These are phyloP conservation scores for Debaryomyces nepalensis DNA, from an alignment of 1,139 yeast genomes.

Conservation along the genomic window DNA sequence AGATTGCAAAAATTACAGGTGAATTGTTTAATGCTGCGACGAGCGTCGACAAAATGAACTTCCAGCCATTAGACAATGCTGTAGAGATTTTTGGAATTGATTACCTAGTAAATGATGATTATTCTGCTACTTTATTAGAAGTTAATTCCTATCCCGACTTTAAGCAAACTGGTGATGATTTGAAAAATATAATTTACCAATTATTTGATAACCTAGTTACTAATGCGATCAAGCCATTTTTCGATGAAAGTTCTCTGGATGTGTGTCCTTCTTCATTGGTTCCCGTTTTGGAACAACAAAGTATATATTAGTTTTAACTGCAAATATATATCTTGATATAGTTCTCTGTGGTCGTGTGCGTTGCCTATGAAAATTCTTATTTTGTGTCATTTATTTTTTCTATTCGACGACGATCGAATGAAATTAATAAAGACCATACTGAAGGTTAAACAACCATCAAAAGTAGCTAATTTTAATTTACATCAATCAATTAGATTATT, in stretches of 20 bases:
- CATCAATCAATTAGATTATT: slow-evolving; percentile 12
- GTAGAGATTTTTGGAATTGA: slow-evolving; percentile 90
- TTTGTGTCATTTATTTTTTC: slow-evolving; percentile 13
- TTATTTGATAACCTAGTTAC: slow-evolving; percentile 55
- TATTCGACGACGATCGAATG: slow-evolving; percentile 13
- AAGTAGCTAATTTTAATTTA: slow-evolving; percentile 10
- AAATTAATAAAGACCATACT: slow-evolving; percentile 9
- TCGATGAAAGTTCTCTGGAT: slow-evolving; percentile 7
- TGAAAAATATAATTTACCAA: slow-evolving; percentile 66
- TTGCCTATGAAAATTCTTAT: slow-evolving; percentile 10
- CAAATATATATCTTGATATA: neutral
- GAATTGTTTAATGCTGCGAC: slow-evolving; percentile 87
- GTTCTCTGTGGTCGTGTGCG: slow-evolving; percentile 10
- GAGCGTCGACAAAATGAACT: slow-evolving; percentile 79
- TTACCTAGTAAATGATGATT: slow-evolving; percentile 67
- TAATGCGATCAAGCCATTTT: slow-evolving; percentile 25
- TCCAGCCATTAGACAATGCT: slow-evolving; percentile 84
- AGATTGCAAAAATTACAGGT: slow-evolving; percentile 62
- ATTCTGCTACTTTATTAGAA: slow-evolving; percentile 68
- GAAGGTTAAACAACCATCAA: neutral
- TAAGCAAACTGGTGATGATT: slow-evolving; percentile 85
- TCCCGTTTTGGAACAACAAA: slow-evolving; percentile 14
- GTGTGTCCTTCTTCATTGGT: slow-evolving; percentile 14
- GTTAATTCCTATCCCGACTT: slow-evolving; percentile 96
- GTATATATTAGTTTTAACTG: slow-evolving; percentile 3